Percentiles rank a stretch among this genome's conserved stretches.
Evolutionary conservation across 2,329 filamentous ascomycete genomes (phyloP).

Genomic region (Pseudogymnoascus sp.): DNA sequence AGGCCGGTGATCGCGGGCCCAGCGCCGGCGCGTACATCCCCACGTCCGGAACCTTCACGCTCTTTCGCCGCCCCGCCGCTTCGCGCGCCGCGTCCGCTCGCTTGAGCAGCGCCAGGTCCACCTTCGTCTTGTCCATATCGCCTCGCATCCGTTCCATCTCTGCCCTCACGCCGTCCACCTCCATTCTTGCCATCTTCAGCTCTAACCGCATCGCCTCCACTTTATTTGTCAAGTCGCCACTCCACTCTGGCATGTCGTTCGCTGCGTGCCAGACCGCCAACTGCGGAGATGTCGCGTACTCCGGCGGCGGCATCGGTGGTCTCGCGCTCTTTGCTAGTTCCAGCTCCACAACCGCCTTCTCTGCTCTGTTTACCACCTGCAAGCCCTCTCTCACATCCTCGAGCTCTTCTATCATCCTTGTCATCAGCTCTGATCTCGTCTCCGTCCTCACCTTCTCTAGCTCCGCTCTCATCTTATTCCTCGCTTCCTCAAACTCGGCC

Average conservation of each 20-base stretch:
- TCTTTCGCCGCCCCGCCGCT: background rate
- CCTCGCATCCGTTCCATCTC: background rate
- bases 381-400: background rate
- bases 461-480: background rate
- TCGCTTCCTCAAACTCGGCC: slow-evolving; percentile 55
- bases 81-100: background rate
- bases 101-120: background rate
- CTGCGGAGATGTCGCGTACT: background rate
- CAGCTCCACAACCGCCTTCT: background rate
- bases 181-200: background rate
- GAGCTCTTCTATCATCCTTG: background rate
- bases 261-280: background rate
- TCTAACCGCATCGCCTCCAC: background rate
- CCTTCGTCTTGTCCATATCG: background rate
- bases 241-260: background rate
- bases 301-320: background rate
- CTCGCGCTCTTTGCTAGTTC: background rate
- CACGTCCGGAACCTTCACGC: background rate
- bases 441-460: background rate
- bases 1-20: background rate
- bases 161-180: background rate
- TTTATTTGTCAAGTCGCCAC: background rate
- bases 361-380: background rate
- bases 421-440: background rate
- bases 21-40: background rate